These are phyloP conservation scores for Daucus carota DNA, from an alignment of 129 eudicot species.

Conservation along the genomic window DH1_v3.0 NC_030384.2:36546501-36547000, in stretches of 20 bases:
- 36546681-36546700: too few relatives aligned
- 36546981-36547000: not conserved
- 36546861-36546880: constrained; percentile 33
- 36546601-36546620: too few relatives aligned
- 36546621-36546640: too few relatives aligned
- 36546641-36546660: not conserved
- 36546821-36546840: too few relatives aligned
- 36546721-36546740: too few relatives aligned
- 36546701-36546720: too few relatives aligned
- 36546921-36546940: not conserved
- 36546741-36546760: not conserved
- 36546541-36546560: not conserved
- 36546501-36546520: not conserved
- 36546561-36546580: not conserved
- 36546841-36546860: not conserved
- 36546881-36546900: constrained; percentile 67
- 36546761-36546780: too few relatives aligned
- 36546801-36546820: not conserved
- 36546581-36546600: not conserved
- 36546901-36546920: constrained; percentile 14
- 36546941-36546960: constrained; percentile 52
- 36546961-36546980: constrained; percentile 36
- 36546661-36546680: too few relatives aligned
- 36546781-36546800: not conserved
- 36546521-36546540: not conserved